Conservation (phyloP, 495 filamentous ascomycete species). For the Lasiosphaeria ovina region DNA sequence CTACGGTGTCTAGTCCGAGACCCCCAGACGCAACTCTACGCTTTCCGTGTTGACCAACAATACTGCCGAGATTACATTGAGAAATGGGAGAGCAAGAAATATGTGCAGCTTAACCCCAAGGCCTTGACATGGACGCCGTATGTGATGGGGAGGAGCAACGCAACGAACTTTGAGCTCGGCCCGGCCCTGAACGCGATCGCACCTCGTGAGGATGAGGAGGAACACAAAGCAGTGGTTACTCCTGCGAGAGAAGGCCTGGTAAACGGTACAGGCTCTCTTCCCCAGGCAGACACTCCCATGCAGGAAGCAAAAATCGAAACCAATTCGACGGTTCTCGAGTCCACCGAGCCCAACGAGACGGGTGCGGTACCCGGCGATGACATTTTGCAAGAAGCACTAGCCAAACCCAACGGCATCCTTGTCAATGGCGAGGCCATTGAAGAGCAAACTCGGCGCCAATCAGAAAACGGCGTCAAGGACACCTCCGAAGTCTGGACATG, state of each 20-base stretch:
- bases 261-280: constrained; percentile 31
- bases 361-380: constrained; percentile 11
- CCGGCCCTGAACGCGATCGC: constrained; percentile 85
- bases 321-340: constrained; percentile 38
- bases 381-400: neutral
- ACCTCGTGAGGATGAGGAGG: constrained; percentile 70
- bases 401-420: constrained; percentile 24
- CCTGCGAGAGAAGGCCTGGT: constrained; percentile 28
- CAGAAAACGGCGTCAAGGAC: constrained; percentile 34
- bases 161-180: constrained; percentile 79
- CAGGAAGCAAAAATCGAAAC: constrained; percentile 20
- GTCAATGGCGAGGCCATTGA: constrained; percentile 25
- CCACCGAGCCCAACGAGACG: constrained; percentile 41
- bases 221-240: constrained; percentile 39
- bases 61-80: constrained; percentile 82
- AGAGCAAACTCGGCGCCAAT: constrained; percentile 30
- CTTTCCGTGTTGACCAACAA: constrained; percentile 75
- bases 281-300: constrained; percentile 18
- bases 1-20: constrained; percentile 85
- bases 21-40: constrained; percentile 83
- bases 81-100: constrained; percentile 81
- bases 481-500: constrained; percentile 35
- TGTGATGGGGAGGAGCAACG: constrained; percentile 84
- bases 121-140: constrained; percentile 95
- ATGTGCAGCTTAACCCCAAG: constrained; percentile 78